Conservation (phyloP, 176 grass and related monocot genomes). For the Cenchrus americanus region DNA sequence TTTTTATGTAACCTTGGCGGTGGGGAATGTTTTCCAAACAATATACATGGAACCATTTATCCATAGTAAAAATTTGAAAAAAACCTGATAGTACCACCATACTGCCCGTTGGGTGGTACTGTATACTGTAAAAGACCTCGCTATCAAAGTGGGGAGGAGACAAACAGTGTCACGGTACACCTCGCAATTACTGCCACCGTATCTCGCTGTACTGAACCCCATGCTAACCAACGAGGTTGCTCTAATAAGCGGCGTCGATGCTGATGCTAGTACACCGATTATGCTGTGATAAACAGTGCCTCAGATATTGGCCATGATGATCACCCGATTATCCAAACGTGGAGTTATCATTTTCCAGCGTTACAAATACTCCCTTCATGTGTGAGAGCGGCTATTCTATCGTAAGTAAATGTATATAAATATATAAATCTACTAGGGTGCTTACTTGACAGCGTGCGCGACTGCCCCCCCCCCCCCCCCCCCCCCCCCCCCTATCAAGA, state of each 20-base stretch:
- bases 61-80: too few relatives aligned
- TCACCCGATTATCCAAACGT: not conserved
- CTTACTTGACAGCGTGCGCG: not conserved
- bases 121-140: too few relatives aligned
- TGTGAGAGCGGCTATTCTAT: not conserved
- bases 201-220: not conserved
- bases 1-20: too few relatives aligned
- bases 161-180: not conserved
- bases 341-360: not conserved
- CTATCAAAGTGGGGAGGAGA: not conserved
- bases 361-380: not conserved
- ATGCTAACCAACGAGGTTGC: not conserved
- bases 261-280: not conserved
- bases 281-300: not conserved
- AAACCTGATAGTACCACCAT: too few relatives aligned
- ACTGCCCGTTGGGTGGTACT: too few relatives aligned
- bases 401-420: not conserved
- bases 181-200: not conserved
- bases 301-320: not conserved
- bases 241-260: not conserved
- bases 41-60: too few relatives aligned
- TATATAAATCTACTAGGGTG: too few relatives aligned
- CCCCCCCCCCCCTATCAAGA: not conserved
- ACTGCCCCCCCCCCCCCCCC: not conserved
- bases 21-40: too few relatives aligned